Evolutionary conservation across 352 stramenopile species (phyloP).

Genomic region (Globisporangium cystogenes): DNA sequence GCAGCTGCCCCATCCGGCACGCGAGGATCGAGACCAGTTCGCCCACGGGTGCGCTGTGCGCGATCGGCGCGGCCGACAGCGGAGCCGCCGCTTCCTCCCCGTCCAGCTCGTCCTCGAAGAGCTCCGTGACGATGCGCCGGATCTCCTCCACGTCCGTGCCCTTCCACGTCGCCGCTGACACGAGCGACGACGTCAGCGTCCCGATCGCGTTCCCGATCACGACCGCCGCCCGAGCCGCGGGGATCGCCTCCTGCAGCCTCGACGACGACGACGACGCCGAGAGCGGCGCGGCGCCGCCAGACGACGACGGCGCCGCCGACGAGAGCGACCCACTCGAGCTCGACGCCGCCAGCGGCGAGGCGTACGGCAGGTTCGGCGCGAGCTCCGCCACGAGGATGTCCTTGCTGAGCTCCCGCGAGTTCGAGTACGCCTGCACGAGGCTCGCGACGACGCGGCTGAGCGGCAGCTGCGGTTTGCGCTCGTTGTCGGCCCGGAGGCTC

Average conservation of each 20-base stretch:
- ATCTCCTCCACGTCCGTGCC: constrained; percentile 64
- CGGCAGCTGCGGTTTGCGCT: constrained; percentile 48
- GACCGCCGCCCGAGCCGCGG: constrained; percentile 47
- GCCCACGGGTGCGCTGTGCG: background rate
- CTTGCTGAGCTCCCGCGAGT: constrained; percentile 56
- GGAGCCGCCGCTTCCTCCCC: background rate
- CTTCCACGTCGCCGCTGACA: constrained; percentile 74
- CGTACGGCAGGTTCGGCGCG: constrained; percentile 33
- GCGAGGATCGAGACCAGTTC: background rate
- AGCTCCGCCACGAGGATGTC: constrained; percentile 73
- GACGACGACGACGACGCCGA: background rate
- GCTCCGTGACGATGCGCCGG: constrained; percentile 15
- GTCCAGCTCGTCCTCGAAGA: background rate
- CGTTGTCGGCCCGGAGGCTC: constrained; percentile 29
- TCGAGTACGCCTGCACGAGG: constrained; percentile 69
- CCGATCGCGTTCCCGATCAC: constrained; percentile 70
- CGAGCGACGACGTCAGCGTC: constrained; percentile 46
- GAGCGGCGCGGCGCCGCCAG: background rate
- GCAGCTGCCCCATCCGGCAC: background rate
- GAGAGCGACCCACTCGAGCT: background rate
- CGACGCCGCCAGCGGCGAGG: background rate
- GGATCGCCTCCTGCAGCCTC: background rate
- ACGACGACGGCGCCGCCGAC: background rate
- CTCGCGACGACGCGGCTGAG: constrained; percentile 64
- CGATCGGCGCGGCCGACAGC: background rate